A percentile compares a stretch with the other conserved stretches of the same genome.
Evolutionary conservation across 2,329 filamentous ascomycete genomes (phyloP).

Genomic region (Epichloe aotearoae): DNA sequence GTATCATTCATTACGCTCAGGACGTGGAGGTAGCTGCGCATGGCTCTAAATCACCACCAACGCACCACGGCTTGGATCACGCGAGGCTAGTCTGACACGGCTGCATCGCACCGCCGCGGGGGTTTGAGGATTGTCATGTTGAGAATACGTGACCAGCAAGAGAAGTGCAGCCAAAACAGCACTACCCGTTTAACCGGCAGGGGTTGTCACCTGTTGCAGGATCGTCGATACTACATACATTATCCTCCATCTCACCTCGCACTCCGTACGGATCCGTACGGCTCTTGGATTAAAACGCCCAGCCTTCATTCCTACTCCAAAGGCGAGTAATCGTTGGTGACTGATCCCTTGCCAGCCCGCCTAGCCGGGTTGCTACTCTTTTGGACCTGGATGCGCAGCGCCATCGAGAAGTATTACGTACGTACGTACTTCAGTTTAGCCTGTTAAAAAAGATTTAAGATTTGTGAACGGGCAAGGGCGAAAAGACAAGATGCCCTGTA

Average conservation of each 20-base stretch:
- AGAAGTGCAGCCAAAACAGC: neutral
- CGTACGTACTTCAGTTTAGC: no score
- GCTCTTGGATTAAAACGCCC: neutral
- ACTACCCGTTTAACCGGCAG: conserved; percentile 1
- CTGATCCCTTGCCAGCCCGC: no score
- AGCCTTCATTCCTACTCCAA: no score
- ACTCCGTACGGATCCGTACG: no score
- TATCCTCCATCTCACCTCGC: neutral
- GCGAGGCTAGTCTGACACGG: neutral
- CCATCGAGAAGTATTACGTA: no score
- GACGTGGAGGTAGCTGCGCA: neutral
- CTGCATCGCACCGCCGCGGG: neutral
- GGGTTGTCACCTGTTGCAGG: neutral
- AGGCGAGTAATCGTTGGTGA: no score
- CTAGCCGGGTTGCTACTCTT: no score
- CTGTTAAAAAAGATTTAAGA: no score
- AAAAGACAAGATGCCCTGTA: no score
- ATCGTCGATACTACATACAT: neutral
- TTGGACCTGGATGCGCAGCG: no score
- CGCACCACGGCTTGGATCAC: neutral
- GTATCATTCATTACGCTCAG: neutral
- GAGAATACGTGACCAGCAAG: neutral
- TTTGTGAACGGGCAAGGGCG: no score
- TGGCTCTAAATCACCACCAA: neutral
- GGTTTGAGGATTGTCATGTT: neutral